These are phyloP conservation scores for Metschnikowia noctiluminum DNA, from an alignment of 805 yeast genomes.

Conservation along the genomic window DNA sequence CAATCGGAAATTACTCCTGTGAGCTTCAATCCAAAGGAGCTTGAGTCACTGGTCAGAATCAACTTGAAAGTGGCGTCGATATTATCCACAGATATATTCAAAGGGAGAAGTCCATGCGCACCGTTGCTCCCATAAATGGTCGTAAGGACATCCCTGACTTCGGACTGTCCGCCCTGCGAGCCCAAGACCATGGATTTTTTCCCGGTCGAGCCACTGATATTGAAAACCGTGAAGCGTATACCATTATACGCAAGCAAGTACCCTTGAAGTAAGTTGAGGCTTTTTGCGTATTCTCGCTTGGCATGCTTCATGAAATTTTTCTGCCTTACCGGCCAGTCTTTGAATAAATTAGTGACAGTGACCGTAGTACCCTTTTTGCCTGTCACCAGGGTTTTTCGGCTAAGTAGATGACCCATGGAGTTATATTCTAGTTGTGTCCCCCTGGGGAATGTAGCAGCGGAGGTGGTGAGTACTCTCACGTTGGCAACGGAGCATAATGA, in stretches of 20 bases:
- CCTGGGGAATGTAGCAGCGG: constrained; percentile 45
- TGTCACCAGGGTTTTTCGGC: constrained; percentile 32
- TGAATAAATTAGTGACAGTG: constrained; percentile 55
- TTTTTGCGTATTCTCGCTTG: constrained; percentile 69
- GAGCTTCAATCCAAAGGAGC: constrained; percentile 5
- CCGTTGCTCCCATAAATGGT: constrained; percentile 71
- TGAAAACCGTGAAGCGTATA: constrained; percentile 59
- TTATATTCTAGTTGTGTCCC: constrained; percentile 58
- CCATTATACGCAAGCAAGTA: constrained; percentile 61
- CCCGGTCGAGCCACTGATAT: constrained; percentile 37
- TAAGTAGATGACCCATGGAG: constrained; percentile 47
- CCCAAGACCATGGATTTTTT: constrained; percentile 55
- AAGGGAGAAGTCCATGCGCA: constrained; percentile 50
- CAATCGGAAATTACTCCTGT: constrained; percentile 70
- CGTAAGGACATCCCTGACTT: constrained; percentile 49
- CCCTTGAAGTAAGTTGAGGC: constrained; percentile 59
- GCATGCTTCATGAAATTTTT: constrained; percentile 65
- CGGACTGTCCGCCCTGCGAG: constrained; percentile 51
- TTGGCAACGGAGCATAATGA: constrained; percentile 57
- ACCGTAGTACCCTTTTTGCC: constrained; percentile 73
- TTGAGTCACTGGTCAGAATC: constrained; percentile 13
- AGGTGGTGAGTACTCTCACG: constrained; percentile 50
- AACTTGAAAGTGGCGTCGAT: constrained; percentile 23
- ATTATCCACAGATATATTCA: constrained; percentile 42
- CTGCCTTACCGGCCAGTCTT: constrained; percentile 74